phyloP scores from a whole-genome alignment of 352 stramenopile species.

The Hyaloperonospora arabidopsidis region DNA sequence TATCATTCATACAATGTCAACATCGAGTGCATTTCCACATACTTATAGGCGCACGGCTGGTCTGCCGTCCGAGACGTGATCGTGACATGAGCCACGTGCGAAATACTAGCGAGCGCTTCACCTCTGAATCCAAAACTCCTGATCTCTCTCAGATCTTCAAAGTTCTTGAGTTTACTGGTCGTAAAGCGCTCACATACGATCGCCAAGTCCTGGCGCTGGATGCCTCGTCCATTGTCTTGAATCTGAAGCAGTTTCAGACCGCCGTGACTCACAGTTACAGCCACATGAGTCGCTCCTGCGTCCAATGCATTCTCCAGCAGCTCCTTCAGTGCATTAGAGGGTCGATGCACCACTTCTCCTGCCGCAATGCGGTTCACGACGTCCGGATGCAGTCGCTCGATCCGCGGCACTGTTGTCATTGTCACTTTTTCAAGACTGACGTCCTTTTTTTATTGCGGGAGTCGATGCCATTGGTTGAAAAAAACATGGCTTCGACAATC shows the following conservation, averaged over 20 bases:
- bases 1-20: background rate
- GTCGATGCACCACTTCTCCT: slow-evolving; percentile 94
- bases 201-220: slow-evolving; percentile 86
- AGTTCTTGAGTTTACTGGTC: slow-evolving; percentile 93
- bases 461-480: slow-evolving; percentile 30
- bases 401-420: slow-evolving; percentile 31
- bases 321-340: slow-evolving; percentile 94
- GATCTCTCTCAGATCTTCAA: slow-evolving; percentile 93
- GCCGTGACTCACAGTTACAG: slow-evolving; percentile 70
- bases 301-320: slow-evolving; percentile 98
- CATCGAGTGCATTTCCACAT: slow-evolving; percentile 3
- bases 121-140: slow-evolving; percentile 97
- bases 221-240: slow-evolving; percentile 92
- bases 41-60: slow-evolving; percentile 81
- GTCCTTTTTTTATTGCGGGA: slow-evolving; percentile 43
- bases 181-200: slow-evolving; percentile 97
- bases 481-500: background rate
- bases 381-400: slow-evolving; percentile 81
- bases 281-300: slow-evolving; percentile 84
- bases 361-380: slow-evolving; percentile 94
- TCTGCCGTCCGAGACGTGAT: slow-evolving; percentile 83
- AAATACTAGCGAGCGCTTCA: slow-evolving; percentile 96
- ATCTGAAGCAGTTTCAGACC: slow-evolving; percentile 92
- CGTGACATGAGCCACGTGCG: slow-evolving; percentile 89
- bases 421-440: slow-evolving; percentile 4